Evolutionary conservation across 805 yeast genomes (phyloP).

Genomic region (Myxozyma melibiosi): DNA sequence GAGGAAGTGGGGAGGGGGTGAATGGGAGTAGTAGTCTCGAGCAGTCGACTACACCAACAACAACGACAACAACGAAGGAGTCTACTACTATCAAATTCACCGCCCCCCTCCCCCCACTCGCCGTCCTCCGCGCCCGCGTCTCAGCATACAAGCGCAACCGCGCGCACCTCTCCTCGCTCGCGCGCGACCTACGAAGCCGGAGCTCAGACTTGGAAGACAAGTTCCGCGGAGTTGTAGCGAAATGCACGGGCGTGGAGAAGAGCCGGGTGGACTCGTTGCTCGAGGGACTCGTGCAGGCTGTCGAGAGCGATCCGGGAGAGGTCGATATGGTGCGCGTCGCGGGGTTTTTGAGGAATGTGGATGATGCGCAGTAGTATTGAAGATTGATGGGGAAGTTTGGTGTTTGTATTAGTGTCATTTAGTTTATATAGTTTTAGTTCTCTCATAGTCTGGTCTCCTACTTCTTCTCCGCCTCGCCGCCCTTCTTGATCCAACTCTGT

Average conservation of each 20-base stretch:
- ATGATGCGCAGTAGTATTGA: slow-evolving; percentile 16
- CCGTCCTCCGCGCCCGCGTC: slow-evolving; percentile 71
- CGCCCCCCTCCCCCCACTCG: slow-evolving; percentile 49
- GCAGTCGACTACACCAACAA: not conserved
- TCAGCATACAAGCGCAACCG: slow-evolving; percentile 78
- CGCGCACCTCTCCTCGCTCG: slow-evolving; percentile 53
- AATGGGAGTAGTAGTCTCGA: no score
- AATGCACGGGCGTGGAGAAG: slow-evolving; percentile 86
- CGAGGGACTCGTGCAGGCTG: slow-evolving; percentile 85
- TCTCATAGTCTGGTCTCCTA: no score
- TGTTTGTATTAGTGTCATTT: not conserved
- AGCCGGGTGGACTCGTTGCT: slow-evolving; percentile 76
- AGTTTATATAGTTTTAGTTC: no score
- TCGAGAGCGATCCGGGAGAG: slow-evolving; percentile 79
- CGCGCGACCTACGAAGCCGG: slow-evolving; percentile 55
- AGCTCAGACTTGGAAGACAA: slow-evolving; percentile 66
- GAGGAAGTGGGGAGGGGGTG: no score
- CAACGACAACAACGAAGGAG: not conserved
- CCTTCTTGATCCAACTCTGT: slow-evolving; percentile 16
- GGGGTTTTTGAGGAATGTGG: slow-evolving; percentile 53
- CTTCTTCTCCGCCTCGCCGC: not conserved
- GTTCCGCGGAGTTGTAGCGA: slow-evolving; percentile 83
- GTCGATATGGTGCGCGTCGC: slow-evolving; percentile 60
- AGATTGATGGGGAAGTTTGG: no score
- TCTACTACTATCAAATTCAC: not conserved